phyloP scores from a whole-genome alignment of 257 asterid genomes.

The Oldenlandia corymbosa region DNA sequence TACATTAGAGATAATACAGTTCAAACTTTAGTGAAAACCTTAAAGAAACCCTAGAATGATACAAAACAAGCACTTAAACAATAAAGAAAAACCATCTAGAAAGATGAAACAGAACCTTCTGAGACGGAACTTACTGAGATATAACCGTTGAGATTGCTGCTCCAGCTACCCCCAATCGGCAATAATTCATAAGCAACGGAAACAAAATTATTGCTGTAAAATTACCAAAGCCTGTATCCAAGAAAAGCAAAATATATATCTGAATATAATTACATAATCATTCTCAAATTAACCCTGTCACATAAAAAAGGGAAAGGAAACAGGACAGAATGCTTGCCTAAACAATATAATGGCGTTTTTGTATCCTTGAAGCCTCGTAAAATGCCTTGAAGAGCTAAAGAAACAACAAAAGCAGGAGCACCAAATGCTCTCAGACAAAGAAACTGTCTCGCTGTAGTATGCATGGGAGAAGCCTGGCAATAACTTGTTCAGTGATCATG shows the following conservation, averaged over 20 bases:
- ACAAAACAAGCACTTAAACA: conserved; percentile 7
- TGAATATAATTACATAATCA: too few species aligned
- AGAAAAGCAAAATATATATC: conserved; percentile 12
- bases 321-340: conserved; percentile 49
- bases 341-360: conserved; percentile 80
- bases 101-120: background rate
- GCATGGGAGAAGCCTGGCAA: conserved; percentile 74
- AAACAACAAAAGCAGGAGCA: conserved; percentile 94
- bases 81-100: conserved; percentile 4
- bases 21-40: conserved; percentile 6
- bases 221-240: conserved; percentile 76
- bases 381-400: conserved; percentile 96
- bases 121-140: conserved; percentile 72
- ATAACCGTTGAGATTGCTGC: conserved; percentile 89
- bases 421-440: conserved; percentile 86
- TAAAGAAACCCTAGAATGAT: conserved; percentile 9
- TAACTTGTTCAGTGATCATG: background rate
- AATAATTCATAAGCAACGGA: conserved; percentile 66
- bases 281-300: background rate
- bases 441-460: conserved; percentile 66
- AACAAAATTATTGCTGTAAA: conserved; percentile 65
- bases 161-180: conserved; percentile 75
- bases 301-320: background rate
- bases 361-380: conserved; percentile 96
- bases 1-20: conserved; percentile 5